A percentile compares a stretch with the other conserved stretches of the same genome.
These are phyloP conservation scores for Bothia castanella DNA, from an alignment of 1,284 basidiomycete genomes.

Conservation along the genomic window DNA sequence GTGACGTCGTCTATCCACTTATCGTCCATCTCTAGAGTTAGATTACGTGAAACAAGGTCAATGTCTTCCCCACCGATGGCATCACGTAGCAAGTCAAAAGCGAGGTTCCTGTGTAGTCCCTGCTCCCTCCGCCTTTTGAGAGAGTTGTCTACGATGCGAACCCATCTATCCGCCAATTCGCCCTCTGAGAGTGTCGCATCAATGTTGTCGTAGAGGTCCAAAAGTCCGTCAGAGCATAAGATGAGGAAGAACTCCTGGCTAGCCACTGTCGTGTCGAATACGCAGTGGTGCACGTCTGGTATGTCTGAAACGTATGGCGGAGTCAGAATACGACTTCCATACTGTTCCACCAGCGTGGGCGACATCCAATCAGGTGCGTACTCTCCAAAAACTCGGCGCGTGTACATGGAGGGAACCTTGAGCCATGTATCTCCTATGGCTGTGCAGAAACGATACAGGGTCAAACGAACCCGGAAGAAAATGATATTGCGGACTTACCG, in stretches of 20 bases:
- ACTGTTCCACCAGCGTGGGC: slow-evolving; percentile 36
- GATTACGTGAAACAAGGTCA: slow-evolving; percentile 48
- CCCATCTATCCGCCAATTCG: slow-evolving; percentile 42
- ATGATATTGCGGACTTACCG: slow-evolving; percentile 39
- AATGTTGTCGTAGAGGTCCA: slow-evolving; percentile 47
- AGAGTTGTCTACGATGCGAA: slow-evolving; percentile 33
- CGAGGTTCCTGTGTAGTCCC: slow-evolving; percentile 37
- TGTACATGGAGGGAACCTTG: slow-evolving; percentile 58
- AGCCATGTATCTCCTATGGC: slow-evolving; percentile 62
- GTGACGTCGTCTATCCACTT: slow-evolving; percentile 73
- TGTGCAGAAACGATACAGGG: slow-evolving; percentile 30
- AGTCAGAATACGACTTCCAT: slow-evolving; percentile 47
- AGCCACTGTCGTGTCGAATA: slow-evolving; percentile 25
- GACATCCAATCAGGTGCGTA: slow-evolving; percentile 48
- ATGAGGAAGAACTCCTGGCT: slow-evolving; percentile 38
- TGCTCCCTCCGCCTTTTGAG: slow-evolving; percentile 19
- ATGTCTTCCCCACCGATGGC: slow-evolving; percentile 54
- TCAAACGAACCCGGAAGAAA: slow-evolving; percentile 15
- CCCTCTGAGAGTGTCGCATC: slow-evolving; percentile 33
- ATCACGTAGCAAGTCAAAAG: slow-evolving; percentile 51
- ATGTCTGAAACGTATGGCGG: slow-evolving; percentile 57
- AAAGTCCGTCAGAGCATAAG: slow-evolving; percentile 56
- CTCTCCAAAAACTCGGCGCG: slow-evolving; percentile 49
- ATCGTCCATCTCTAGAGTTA: slow-evolving; percentile 60
- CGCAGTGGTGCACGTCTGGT: slow-evolving; percentile 49